phyloP scores from a whole-genome alignment of 495 filamentous ascomycete genomes.

The Podospora anserina region DNA sequence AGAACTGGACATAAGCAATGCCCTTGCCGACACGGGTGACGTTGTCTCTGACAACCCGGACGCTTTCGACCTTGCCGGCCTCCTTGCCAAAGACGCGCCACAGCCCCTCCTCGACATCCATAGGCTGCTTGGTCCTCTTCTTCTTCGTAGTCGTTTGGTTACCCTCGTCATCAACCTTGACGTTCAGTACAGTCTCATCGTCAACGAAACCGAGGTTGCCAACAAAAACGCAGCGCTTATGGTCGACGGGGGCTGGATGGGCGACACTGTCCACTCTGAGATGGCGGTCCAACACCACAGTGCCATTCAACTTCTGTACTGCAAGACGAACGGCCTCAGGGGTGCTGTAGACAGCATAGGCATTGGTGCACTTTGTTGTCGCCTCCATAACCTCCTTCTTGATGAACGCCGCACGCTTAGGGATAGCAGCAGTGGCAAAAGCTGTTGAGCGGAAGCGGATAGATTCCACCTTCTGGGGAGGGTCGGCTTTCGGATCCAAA shows the following conservation, averaged over 20 bases:
- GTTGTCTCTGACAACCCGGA: constrained; percentile 86
- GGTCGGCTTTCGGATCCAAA: constrained; percentile 43
- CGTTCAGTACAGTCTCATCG: constrained; percentile 63
- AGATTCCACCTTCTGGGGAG: constrained; percentile 72
- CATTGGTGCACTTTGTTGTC: constrained; percentile 90
- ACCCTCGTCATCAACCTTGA: constrained; percentile 54
- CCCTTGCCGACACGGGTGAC: constrained; percentile 93
- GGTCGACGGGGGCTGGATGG: constrained; percentile 76
- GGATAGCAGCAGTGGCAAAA: constrained; percentile 69
- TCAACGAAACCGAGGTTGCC: constrained; percentile 96
- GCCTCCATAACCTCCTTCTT: constrained; percentile 76
- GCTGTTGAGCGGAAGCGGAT: constrained; percentile 91
- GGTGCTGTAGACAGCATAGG: constrained; percentile 84
- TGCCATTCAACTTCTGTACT: constrained; percentile 74
- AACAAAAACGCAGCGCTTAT: constrained; percentile 90
- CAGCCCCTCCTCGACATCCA: constrained; percentile 91
- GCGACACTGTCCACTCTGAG: constrained; percentile 85
- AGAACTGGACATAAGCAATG: constrained; percentile 96
- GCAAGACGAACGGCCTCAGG: constrained; percentile 70
- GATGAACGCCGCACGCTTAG: constrained; percentile 86
- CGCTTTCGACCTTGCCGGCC: constrained; percentile 83
- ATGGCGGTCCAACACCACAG: constrained; percentile 79
- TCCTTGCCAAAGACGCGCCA: constrained; percentile 78
- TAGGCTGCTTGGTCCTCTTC: constrained; percentile 63
- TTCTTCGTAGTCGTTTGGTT: constrained; percentile 53